These are phyloP conservation scores for Aspergillus jensenii DNA, from an alignment of 2,329 filamentous ascomycete species.

Conservation along the genomic window DNA sequence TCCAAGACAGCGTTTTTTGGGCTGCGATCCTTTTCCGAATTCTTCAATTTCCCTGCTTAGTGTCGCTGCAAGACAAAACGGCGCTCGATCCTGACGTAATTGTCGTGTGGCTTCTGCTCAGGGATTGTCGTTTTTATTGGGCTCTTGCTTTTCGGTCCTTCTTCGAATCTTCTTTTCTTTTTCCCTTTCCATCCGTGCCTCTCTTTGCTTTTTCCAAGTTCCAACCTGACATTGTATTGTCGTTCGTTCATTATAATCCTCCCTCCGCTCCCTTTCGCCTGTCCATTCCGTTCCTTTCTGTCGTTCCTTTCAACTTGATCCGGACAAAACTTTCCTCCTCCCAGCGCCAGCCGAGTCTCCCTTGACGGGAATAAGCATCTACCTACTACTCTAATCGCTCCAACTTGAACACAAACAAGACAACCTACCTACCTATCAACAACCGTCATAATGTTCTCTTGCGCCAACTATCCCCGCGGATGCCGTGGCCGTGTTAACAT, in stretches of 20 bases:
- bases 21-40: slow-evolving; percentile 14
- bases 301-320: slow-evolving; percentile 2
- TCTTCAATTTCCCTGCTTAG: slow-evolving; percentile 8
- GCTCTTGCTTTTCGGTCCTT: background rate
- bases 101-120: slow-evolving; percentile 13
- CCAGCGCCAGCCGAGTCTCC: slow-evolving; percentile 18
- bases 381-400: slow-evolving; percentile 6
- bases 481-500: slow-evolving; percentile 48
- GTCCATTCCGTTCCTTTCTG: slow-evolving; percentile 17
- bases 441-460: slow-evolving; percentile 45
- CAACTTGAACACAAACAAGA: background rate
- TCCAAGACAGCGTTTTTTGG: slow-evolving; percentile 12
- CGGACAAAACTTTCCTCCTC: slow-evolving; percentile 3
- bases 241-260: slow-evolving; percentile 7
- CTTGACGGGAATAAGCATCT: slow-evolving; percentile 18
- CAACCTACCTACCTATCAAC: slow-evolving; percentile 1
- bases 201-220: slow-evolving; percentile 15
- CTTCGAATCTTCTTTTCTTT: slow-evolving; percentile 18
- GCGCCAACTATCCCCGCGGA: slow-evolving; percentile 48
- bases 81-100: slow-evolving; percentile 24
- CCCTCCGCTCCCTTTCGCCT: slow-evolving; percentile 10
- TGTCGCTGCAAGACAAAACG: slow-evolving; percentile 20
- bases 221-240: slow-evolving; percentile 12
- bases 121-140: slow-evolving; percentile 15
- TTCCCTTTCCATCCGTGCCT: slow-evolving; percentile 19